Conservation (phyloP, 352 stramenopile genomes). For the Phytopythium kandeliae region DNA sequence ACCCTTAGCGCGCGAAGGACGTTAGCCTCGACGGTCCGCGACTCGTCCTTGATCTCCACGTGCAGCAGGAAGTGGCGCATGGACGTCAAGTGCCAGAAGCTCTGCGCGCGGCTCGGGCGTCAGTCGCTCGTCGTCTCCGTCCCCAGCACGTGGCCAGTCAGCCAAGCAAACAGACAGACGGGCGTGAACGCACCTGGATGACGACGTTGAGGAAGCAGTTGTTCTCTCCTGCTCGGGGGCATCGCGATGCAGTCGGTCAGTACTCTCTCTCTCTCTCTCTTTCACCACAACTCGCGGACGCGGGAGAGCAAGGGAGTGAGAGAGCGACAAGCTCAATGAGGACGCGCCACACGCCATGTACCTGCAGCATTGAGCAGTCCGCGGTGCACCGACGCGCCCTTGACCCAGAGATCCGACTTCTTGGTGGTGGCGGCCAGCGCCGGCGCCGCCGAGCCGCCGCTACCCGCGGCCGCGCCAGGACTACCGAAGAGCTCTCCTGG, state of each 20-base stretch:
- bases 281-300: too few species aligned
- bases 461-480: constrained; percentile 9
- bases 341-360: constrained; percentile 7
- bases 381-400: constrained; percentile 75
- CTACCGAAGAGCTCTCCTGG: constrained; percentile 19
- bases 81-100: constrained; percentile 87
- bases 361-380: constrained; percentile 62
- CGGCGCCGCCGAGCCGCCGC: not conserved
- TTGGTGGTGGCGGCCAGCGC: constrained; percentile 25
- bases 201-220: constrained; percentile 90
- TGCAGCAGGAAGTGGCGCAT: constrained; percentile 83
- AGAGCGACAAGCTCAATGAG: too few species aligned
- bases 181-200: constrained; percentile 32
- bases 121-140: too few species aligned
- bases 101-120: constrained; percentile 19
- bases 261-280: too few species aligned
- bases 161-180: not conserved
- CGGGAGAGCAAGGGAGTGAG: too few species aligned
- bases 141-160: too few species aligned
- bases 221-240: constrained; percentile 56
- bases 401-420: constrained; percentile 72
- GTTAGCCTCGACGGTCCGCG: constrained; percentile 60
- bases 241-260: too few species aligned
- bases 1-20: constrained; percentile 67
- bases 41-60: constrained; percentile 82